Base-by-base conservation (phyloP, 805 yeast genomes). In the Ogataea glucozyma region DNA sequence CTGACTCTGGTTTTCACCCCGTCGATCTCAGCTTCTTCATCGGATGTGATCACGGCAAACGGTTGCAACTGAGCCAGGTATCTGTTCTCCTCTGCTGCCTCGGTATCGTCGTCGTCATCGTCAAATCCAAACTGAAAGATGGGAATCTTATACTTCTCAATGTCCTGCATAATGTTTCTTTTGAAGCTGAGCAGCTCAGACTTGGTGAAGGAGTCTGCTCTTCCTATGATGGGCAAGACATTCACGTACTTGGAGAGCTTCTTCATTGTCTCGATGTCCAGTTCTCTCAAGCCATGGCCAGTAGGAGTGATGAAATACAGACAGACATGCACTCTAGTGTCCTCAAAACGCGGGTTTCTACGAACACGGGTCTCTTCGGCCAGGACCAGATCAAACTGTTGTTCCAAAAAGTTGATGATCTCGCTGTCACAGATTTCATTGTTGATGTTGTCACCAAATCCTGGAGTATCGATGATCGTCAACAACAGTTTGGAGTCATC, bases 341-440 rank as follows among this genome's bases (percentile, higher is more conserved):
- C 91, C 53, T 76, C 82, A 58, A 84, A 81, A 50, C 87, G 72
- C 19, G 96, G 96, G 60, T 88, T 87, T 73, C 97, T 82, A 63
- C 77, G 76, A 50, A 89, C 87, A 49, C 91, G 74, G 1, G 93
- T 85, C 62, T 89, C 97, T 61, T 89, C 96, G 2, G 87, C 88
- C 35, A 89, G 72, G 0, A 86, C 88, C 43, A 75, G 69, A 60
- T 84, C 90, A 58, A 85, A 85, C 58, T 85, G 91, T 59, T 83
- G 88, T 60, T 83, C 85, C 56, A 86, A 65, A 59, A 76, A 86
- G 43, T 73, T 71, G 40, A 78, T 76, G 40, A 85, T 77, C 58
- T 85, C 93, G 10, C 67, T 70, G 56, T 76, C 79, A 58, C 91
- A 84, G 38, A 83, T 53, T 36, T 78, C 77, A 54, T 79, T 79